Base-by-base conservation (phyloP, 73 alveolate species). In the Stentor coeruleus region DNA sequence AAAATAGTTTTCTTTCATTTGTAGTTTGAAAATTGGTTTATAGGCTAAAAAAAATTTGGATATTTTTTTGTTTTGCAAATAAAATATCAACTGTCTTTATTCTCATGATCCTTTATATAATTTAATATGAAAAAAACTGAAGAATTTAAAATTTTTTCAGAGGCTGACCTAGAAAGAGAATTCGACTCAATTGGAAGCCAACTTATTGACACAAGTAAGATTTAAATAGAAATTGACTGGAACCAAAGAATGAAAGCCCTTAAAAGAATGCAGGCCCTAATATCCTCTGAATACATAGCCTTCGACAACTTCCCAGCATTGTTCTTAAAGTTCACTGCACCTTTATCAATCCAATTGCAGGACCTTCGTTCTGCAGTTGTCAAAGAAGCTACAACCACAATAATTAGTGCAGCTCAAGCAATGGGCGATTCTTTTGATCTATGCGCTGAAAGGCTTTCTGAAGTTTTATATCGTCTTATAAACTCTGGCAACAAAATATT, bases 321-420 rank as follows among this genome's bases (percentile, higher is more conserved):
- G 3, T 55, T 59, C 30, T 77, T 36, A 40, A 86, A 86, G 59
- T 72, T 82, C 81, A 39, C 41, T 59, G 40, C 39, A n/a, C 88
- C 88, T 2, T 84, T 86, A 4, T 80, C 85, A 40, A 26, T 35
- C 58, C 85, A 86, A 76, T 83, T 86, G 4, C 79, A 58, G 74
- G 91, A 86, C 42, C 85, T 86, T 3, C 59, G 91, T 42, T 86
- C 91, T 3, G 88, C 91, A 3, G 74, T 86, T 6, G 81, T 85
- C 4, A 82, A 82, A 39, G 91, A 82, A 66, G 91, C 91, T 14
- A 82, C 88, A 4, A 59, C 59, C 31, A 81, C 88, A 31, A 75
- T 81, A 15, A 3, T 74, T 30, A 36, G 80, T 30, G 76, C 86
- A 76, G 84, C 81, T 58, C 85, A 80, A 40, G 37, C 74, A 15